Evolutionary conservation across 1,284 basidiomycete species (phyloP).

Genomic region (Baeospora myosura): DNA sequence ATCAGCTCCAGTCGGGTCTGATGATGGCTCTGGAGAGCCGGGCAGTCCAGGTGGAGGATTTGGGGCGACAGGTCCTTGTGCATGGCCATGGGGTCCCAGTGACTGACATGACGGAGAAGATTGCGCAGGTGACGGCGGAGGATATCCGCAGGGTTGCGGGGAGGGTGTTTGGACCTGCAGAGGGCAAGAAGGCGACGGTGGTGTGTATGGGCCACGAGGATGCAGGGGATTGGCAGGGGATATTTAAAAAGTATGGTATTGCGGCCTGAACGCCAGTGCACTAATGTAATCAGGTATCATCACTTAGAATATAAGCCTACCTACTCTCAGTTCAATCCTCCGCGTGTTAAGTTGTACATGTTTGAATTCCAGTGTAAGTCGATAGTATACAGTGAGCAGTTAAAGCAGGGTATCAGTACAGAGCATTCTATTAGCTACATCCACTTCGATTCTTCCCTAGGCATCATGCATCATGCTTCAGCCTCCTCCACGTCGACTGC

Average conservation of each 20-base stretch:
- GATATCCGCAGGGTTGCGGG: constrained; percentile 69
- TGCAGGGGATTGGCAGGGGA: constrained; percentile 45
- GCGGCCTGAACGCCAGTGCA: constrained; percentile 18
- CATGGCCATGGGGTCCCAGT: constrained; percentile 84
- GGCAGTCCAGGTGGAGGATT: constrained; percentile 85
- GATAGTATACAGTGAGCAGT: too few relatives aligned
- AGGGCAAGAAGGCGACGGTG: constrained; percentile 58
- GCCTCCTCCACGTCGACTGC: constrained; percentile 51
- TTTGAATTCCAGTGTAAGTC: neutral
- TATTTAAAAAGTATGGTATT: constrained; percentile 65
- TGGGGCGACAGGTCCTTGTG: constrained; percentile 85
- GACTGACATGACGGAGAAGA: constrained; percentile 87
- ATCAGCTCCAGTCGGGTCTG: constrained; percentile 89
- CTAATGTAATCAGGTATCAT: too few relatives aligned
- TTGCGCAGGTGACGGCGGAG: constrained; percentile 74
- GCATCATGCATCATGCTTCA: constrained; percentile 18
- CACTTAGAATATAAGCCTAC: too few relatives aligned
- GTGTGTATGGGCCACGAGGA: constrained; percentile 72
- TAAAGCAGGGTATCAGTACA: too few relatives aligned
- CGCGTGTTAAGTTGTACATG: too few relatives aligned
- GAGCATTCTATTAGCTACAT: neutral
- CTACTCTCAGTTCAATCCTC: neutral
- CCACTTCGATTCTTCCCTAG: neutral
- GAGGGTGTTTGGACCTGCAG: constrained; percentile 61
- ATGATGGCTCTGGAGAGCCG: constrained; percentile 96